These are phyloP conservation scores for Glebionis coronaria DNA, from an alignment of 129 eudicot species.

Conservation along the genomic window DNA sequence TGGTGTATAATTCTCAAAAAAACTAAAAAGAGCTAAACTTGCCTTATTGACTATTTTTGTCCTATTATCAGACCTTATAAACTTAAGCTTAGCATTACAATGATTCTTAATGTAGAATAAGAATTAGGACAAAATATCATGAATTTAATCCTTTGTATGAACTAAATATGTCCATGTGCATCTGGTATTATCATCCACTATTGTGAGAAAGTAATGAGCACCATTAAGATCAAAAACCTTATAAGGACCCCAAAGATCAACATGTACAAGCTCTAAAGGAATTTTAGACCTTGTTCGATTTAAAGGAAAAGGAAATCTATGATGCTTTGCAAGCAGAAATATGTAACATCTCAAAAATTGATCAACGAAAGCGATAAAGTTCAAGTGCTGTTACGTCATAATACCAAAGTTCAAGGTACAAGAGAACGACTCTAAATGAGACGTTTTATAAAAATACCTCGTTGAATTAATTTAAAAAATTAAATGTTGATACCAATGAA, in stretches of 20 bases:
- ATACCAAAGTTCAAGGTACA: too few relatives aligned
- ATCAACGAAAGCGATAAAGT: too few relatives aligned
- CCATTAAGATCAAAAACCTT: not conserved
- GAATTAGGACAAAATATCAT: not conserved
- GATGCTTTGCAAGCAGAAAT: too few relatives aligned
- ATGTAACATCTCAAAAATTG: too few relatives aligned
- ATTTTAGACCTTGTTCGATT: too few relatives aligned
- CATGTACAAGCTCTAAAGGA: too few relatives aligned
- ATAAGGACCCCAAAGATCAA: not conserved
- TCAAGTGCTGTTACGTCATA: too few relatives aligned
- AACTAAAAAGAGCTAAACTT: not conserved
- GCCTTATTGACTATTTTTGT: not conserved
- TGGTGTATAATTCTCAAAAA: not conserved
- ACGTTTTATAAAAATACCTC: too few relatives aligned
- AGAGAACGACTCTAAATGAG: too few relatives aligned
- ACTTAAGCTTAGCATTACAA: not conserved
- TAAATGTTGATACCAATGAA: too few relatives aligned
- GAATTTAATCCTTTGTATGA: not conserved
- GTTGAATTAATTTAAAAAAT: too few relatives aligned
- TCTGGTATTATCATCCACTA: not conserved
- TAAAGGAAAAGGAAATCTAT: too few relatives aligned
- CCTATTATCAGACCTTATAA: not conserved
- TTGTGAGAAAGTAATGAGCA: not conserved
- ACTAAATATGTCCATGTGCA: not conserved
- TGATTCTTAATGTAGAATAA: not conserved